Evolutionary conservation across 2,329 filamentous ascomycete species (phyloP), one percentile per base, ranked within the genome.

Genomic region (Alternaria ethzedia): DNA sequence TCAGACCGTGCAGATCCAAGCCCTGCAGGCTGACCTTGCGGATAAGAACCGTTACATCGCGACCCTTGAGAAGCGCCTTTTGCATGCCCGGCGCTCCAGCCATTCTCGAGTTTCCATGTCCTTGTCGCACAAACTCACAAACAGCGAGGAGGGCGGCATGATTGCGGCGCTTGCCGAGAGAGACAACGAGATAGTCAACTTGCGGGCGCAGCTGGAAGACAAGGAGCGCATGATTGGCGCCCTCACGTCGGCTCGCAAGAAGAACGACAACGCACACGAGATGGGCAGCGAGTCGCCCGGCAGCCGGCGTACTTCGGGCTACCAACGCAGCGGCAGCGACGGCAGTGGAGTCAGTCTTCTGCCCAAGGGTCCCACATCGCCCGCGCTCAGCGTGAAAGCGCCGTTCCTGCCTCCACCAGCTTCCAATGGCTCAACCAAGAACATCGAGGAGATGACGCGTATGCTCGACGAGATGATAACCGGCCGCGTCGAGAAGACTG

Each of bases 11-110:
- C 96, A 97, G 76, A 94, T 97, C 70, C 89, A 90, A 54, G 92
- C 96, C n/a, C 83, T 99, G 51, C 96, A 97, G 79, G 89, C 94
- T n/a, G 96, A 99, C 78, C 86, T 99, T 50, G 88, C 88, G n/a
- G 96, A 99, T 81, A 97, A 97, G 83, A 98, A 96, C 72, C 91
- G 96, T 30, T 99, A 99, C 79, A 98, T 98, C 71, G 87, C 91
- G 26, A 98, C 96, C 0, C 82, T 99, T 12, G 96, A 99, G 82
- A 96, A 96, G 80, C 89, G 96, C 25, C 84, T 99, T 2, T 84
- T 98, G 32, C 96, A 99, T 76, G 96, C 96, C 41, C 87, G 96
- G 44, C 87, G 95, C 51, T 93, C 94, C 1, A 97, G 94, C 80
- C 94, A 97, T 58, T 95, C 93, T 8, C 89, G 95, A 17, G 89